A percentile compares a stretch with the other conserved stretches of the same genome.
These are phyloP conservation scores for Metschnikowia bowlesiae DNA, from an alignment of 805 yeast genomes.

Conservation along the genomic window DNA sequence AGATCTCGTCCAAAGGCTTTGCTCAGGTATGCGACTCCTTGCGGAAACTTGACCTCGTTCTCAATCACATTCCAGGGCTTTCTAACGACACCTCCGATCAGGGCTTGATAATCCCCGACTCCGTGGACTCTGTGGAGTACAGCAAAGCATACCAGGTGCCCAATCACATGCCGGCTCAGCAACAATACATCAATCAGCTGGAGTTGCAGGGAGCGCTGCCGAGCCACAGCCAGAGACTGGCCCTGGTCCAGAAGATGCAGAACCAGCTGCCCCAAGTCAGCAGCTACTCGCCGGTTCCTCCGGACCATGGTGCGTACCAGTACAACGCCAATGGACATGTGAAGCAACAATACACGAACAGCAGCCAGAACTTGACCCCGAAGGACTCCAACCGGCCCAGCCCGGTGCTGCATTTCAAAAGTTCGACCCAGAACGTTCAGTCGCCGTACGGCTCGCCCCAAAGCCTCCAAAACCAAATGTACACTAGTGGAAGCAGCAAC, in stretches of 20 bases:
- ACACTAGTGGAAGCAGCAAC: constrained; percentile 13
- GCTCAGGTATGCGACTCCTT: constrained; percentile 76
- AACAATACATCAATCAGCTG: background rate
- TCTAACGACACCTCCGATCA: constrained; percentile 36
- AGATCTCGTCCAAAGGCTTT: constrained; percentile 71
- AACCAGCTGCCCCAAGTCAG: background rate
- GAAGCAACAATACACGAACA: background rate
- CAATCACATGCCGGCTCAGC: constrained; percentile 14
- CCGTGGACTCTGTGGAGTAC: constrained; percentile 25
- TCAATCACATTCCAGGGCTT: constrained; percentile 72
- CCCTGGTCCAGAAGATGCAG: background rate
- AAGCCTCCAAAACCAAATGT: constrained; percentile 1
- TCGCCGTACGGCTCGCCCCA: constrained; percentile 19
- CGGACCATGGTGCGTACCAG: constrained; percentile 1
- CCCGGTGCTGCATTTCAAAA: constrained; percentile 6
- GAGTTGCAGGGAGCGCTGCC: background rate
- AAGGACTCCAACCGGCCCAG: constrained; percentile 7
- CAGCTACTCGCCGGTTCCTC: background rate
- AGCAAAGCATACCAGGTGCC: constrained; percentile 7
- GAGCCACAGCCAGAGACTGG: constrained; percentile 1
- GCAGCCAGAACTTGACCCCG: background rate
- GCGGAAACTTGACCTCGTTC: constrained; percentile 62
- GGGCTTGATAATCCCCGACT: constrained; percentile 35
- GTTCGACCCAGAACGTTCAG: background rate
- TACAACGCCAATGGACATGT: constrained; percentile 2